Base-by-base conservation (phyloP, 257 asterid species). In the Anisodus tanguticus region DNA sequence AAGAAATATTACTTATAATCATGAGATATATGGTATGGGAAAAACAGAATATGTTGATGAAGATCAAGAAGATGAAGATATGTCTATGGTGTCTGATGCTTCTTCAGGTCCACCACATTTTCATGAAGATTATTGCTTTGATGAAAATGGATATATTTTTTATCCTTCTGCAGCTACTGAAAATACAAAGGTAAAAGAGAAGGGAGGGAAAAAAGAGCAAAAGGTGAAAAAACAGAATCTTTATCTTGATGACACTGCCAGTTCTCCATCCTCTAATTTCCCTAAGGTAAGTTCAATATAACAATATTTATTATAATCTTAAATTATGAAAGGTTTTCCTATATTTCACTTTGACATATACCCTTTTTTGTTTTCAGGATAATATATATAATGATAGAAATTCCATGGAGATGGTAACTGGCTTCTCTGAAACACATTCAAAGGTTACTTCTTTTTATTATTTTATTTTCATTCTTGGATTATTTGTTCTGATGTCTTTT, bases 81-180 rank as follows among this genome's bases (percentile, higher is more conserved):
- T 89, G 87, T 95, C 99, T 5, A 95, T 95, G 99, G 91, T 95
- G 78, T 95, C 99, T 2, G 98, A 94, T 87, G 99, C 99, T 1
- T 94, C 99, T 3, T 95, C 99, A 0, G 98, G 95, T 26, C 98
- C 98, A 63, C 99, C 97, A 11, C 93, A 88, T 77, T 67, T 85
- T 80, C 90, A 84, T 31, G 89, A 87, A 69, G 79, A 85, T 51
- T 79, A 83, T 43, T 84, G 79, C 9, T 84, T 67, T 76, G 88
- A 86, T 63, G 71, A 69, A 78, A 83, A 71, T 35, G 87, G 85
- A 49, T 74, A 87, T 35, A 37, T 51, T 58, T 35, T 57, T 31
- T 85, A 70, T 47, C 64, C 78, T 7, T 70, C 82, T 67, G 58
- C 83, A 15, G 72, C 76, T 79, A 80, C 88, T 64, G 86, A 83